Conservation (phyloP, 768 basidiomycete species). For the Tulasnella sp. region DNA sequence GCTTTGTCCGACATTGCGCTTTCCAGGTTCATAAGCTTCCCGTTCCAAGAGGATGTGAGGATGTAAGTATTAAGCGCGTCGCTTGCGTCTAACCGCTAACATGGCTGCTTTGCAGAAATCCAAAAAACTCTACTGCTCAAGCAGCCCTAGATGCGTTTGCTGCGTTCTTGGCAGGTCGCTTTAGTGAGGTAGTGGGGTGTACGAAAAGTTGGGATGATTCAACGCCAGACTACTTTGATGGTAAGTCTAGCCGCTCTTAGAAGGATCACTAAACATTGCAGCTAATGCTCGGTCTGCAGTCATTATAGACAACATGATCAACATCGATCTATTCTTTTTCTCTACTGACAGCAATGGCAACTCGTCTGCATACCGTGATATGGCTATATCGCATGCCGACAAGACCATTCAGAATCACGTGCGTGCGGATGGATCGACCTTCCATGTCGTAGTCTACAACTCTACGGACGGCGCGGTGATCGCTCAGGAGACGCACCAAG, state of each 20-base stretch:
- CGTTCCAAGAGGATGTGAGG: constrained; percentile 16
- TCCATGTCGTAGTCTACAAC: constrained; percentile 22
- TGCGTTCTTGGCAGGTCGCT: constrained; percentile 16
- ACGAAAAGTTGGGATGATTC: constrained; percentile 19
- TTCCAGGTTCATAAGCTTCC: constrained; percentile 17
- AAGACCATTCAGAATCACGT: constrained; percentile 22
- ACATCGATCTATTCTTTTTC: constrained; percentile 17
- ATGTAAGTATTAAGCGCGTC: constrained; percentile 9
- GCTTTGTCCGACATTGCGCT: no score
- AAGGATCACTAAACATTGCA: not conserved
- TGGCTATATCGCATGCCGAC: constrained; percentile 23
- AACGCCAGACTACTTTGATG: constrained; percentile 13
- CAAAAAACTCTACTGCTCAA: constrained; percentile 15
- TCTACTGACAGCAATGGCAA: constrained; percentile 13
- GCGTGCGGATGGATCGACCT: constrained; percentile 19
- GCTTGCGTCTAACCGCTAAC: not conserved
- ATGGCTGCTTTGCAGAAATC: constrained; percentile 6
- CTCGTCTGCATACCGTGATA: constrained; percentile 16
- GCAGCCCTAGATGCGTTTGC: constrained; percentile 16
- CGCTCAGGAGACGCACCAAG: constrained; percentile 46
- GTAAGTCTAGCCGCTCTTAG: not conserved
- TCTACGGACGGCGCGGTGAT: constrained; percentile 44
- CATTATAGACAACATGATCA: constrained; percentile 23
- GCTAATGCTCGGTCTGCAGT: no score
- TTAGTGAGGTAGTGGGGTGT: constrained; percentile 16